Percentiles rank a stretch among this genome's conserved stretches.
Conservation (phyloP, 2,329 filamentous ascomycete genomes). For the Microdochium bolleyi region DNA sequence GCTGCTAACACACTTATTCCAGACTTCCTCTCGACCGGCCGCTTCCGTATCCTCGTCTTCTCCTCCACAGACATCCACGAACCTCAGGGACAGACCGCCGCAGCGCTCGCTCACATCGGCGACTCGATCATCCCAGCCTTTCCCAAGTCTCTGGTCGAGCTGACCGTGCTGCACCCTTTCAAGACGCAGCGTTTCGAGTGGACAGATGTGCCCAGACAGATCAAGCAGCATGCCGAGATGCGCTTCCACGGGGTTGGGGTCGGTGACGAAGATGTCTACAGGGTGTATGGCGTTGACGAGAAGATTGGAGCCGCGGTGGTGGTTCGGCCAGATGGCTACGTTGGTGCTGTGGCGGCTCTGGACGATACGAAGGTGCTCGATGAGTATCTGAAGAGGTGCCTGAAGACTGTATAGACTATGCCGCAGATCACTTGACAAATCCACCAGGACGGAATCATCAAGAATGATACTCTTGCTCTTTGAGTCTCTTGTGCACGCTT, state of each 20-base stretch:
- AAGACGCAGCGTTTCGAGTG: slow-evolving; percentile 8
- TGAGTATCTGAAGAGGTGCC: slow-evolving; percentile 2
- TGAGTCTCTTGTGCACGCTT: too few species aligned
- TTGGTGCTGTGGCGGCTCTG: slow-evolving; percentile 8
- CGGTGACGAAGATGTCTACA: slow-evolving; percentile 8
- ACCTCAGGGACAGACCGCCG: slow-evolving; percentile 2
- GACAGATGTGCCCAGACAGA: slow-evolving; percentile 9
- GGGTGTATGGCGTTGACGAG: slow-evolving; percentile 8
- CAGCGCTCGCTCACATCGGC: slow-evolving; percentile 5
- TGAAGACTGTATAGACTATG: neutral
- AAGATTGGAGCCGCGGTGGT: slow-evolving; percentile 6
- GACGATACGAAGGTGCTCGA: slow-evolving; percentile 1
- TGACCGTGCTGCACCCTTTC: slow-evolving; percentile 9
- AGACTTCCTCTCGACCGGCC: slow-evolving; percentile 15
- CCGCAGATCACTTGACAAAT: too few species aligned
- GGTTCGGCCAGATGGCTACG: slow-evolving; percentile 13
- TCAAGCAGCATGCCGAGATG: slow-evolving; percentile 8
- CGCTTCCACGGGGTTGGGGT: slow-evolving; percentile 9
- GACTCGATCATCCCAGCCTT: slow-evolving; percentile 6
- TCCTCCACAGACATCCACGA: slow-evolving; percentile 9
- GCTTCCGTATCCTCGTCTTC: slow-evolving; percentile 14
- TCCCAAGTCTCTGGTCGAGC: slow-evolving; percentile 6
- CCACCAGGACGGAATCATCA: too few species aligned
- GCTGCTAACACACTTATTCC: neutral
- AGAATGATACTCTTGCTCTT: too few species aligned